These are phyloP conservation scores for Cladosporium sp. DNA, from an alignment of 2,329 filamentous ascomycete species.

Conservation along the genomic window DNA sequence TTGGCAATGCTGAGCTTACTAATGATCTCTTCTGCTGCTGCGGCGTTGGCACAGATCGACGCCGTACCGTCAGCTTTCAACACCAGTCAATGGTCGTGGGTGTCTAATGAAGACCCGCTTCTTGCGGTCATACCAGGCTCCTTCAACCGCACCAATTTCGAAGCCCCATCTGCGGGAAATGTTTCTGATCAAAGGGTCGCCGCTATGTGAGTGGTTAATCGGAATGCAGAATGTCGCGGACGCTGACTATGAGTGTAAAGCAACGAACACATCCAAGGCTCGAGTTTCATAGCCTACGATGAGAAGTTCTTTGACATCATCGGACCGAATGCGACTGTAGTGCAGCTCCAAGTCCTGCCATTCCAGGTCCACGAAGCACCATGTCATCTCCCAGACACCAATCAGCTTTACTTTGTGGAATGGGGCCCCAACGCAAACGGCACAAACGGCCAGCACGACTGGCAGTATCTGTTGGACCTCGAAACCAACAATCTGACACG, in stretches of 20 bases:
- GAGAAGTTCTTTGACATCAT: constrained; percentile 30
- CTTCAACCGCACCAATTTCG: constrained; percentile 16
- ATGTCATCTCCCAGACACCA: constrained; percentile 29
- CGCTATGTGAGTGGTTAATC: neutral
- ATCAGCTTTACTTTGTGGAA: constrained; percentile 27
- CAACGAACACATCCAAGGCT: constrained; percentile 22
- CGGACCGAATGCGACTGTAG: constrained; percentile 29
- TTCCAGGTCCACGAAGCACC: constrained; percentile 31
- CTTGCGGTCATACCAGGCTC: constrained; percentile 11
- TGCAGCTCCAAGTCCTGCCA: constrained; percentile 28
- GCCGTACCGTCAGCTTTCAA: constrained; percentile 3
- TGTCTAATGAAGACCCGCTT: constrained; percentile 9
- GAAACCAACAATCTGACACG: constrained; percentile 12
- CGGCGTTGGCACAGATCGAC: neutral
- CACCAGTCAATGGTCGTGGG: constrained; percentile 1
- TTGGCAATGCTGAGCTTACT: neutral
- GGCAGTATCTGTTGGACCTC: constrained; percentile 19
- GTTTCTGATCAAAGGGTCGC: constrained; percentile 6
- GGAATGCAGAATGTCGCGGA: too few species aligned
- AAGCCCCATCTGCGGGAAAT: constrained; percentile 10
- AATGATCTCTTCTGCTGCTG: neutral
- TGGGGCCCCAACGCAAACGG: constrained; percentile 14
- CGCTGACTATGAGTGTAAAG: neutral
- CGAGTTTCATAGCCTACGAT: constrained; percentile 32
- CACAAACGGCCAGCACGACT: constrained; percentile 15